Conservation (phyloP, 192 early-diverging fungal species). For the Coemansia sp. region DNA sequence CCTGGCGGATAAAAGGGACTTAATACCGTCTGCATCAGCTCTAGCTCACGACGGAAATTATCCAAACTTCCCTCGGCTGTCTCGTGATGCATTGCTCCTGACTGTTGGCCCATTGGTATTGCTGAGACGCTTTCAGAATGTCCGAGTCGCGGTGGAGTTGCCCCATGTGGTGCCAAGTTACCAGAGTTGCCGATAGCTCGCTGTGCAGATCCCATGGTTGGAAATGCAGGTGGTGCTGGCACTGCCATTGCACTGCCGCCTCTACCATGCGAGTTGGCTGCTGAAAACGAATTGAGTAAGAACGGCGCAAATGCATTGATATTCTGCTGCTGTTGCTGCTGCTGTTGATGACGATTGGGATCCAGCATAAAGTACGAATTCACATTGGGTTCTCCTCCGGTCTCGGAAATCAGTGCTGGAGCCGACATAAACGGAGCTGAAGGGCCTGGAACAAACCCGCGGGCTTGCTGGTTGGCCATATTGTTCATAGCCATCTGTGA, state of each 20-base stretch:
- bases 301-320: constrained; percentile 8
- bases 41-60: constrained; percentile 30
- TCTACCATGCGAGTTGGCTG: background rate
- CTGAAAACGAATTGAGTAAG: constrained; percentile 2
- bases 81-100: background rate
- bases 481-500: background rate
- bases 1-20: constrained; percentile 25
- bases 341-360: constrained; percentile 1
- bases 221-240: no score
- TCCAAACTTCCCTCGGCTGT: background rate
- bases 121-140: constrained; percentile 3
- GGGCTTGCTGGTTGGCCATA: background rate
- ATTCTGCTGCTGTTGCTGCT: constrained; percentile 12
- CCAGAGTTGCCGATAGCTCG: constrained; percentile 1
- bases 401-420: constrained; percentile 38
- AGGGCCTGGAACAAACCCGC: background rate
- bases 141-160: background rate
- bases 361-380: constrained; percentile 45
- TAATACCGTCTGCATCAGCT: constrained; percentile 45
- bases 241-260: no score
- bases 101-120: background rate
- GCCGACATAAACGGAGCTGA: constrained; percentile 43
- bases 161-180: background rate
- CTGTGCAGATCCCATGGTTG: no score
- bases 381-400: constrained; percentile 39